These are phyloP conservation scores for Groenewaldozyma auringiensis DNA, from an alignment of 1,139 yeast genomes.

Conservation along the genomic window DNA sequence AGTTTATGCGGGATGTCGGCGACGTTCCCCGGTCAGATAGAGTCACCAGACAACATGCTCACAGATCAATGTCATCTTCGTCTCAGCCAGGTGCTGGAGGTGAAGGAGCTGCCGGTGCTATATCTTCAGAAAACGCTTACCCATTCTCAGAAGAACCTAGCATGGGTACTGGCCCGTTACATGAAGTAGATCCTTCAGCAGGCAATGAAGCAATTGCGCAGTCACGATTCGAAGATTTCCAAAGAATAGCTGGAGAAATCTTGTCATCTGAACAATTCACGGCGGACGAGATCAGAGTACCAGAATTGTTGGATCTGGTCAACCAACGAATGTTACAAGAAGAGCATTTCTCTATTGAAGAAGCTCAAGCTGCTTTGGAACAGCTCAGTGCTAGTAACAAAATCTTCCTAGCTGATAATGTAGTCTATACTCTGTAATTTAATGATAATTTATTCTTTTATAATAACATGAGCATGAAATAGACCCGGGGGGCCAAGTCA, in stretches of 20 bases:
- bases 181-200: constrained; percentile 12
- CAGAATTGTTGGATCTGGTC: constrained; percentile 26
- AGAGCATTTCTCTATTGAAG: constrained; percentile 30
- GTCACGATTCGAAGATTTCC: constrained; percentile 27
- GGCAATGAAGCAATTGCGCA: constrained; percentile 15
- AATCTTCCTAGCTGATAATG: constrained; percentile 26
- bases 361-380: constrained; percentile 31
- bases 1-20: constrained; percentile 13
- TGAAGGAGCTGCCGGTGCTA: too few relatives aligned
- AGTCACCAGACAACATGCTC: constrained; percentile 20
- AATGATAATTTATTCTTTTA: too few relatives aligned
- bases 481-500: too few relatives aligned
- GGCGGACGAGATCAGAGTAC: constrained; percentile 22
- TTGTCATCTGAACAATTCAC: constrained; percentile 26
- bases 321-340: constrained; percentile 31
- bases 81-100: constrained; percentile 20
- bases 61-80: constrained; percentile 12
- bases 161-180: not conserved
- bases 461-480: too few relatives aligned
- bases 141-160: constrained; percentile 5
- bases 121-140: constrained; percentile 12
- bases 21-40: constrained; percentile 15
- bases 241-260: constrained; percentile 29
- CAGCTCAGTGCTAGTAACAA: constrained; percentile 32
- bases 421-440: constrained; percentile 1